Base-by-base conservation (phyloP, 2,329 filamentous ascomycete genomes). In the Escovopsis sp. region DNA sequence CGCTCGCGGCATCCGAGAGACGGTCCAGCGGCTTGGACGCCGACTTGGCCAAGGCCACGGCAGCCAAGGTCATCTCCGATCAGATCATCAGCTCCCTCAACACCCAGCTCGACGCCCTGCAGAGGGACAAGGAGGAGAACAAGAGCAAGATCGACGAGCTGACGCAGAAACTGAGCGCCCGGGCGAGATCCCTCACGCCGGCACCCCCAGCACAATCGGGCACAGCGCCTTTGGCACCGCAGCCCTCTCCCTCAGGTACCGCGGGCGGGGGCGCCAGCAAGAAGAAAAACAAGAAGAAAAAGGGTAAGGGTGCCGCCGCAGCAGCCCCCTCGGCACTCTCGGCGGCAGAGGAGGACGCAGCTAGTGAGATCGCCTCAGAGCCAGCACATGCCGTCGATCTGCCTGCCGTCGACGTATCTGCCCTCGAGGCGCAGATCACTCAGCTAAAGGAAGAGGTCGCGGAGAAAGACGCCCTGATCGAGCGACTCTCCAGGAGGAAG, bases 241-340 rank as follows among this genome's bases (percentile, higher is more conserved):
- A 54, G 4, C 30, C 55, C 1, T 27, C 54, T 1, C 25, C n/a
- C n/a, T n/a, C 48, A 7, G 30, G 48, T 19, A 19, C 38, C 17
- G 12, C 35, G 16, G 25, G 32, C 6, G 37, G n/a, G n/a, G 41
- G 43, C 4, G 49, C 49, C 0, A 63, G 64, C 40, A 71, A 68
- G 39, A 88, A 86, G 60, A 92, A 84, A 56, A 87, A 84, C 57
- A 87, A 83, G 56, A 92, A 86, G 53, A 93, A 88, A 64, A 94
- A 92, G 69, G 81, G 78, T 58, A 88, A 87, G 63, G 55, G 55
- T 6, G 53, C 56, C 6, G 56, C 63, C 8, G 55, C 59, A n/a
- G 33, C 48, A 5, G 41, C 49, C 7, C 45, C 49, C 2, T 43
- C 50, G 4, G 40, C 46, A 17, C 38, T 49, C 2, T 43, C 50